Conservation (phyloP, 2,329 filamentous ascomycete species). For the Aspergillus aculeatinus region DNA sequence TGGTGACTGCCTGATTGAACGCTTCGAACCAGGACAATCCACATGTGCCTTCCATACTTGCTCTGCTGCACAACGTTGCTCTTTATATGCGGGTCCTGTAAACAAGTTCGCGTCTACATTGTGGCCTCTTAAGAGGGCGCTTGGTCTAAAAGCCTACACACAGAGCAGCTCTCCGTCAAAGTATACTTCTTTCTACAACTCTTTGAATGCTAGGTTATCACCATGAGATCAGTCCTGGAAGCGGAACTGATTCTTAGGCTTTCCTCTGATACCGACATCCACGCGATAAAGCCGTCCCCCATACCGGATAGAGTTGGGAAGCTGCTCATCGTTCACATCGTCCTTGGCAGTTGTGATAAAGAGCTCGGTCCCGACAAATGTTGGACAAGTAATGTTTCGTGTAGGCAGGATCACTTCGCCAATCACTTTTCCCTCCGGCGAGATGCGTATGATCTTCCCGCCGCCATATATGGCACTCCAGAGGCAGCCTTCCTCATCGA, state of each 20-base stretch:
- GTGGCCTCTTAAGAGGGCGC: not conserved
- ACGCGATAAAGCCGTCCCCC: constrained; percentile 74
- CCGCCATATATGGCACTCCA: constrained; percentile 88
- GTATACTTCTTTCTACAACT: not conserved
- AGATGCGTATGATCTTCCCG: constrained; percentile 71
- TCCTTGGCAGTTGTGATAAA: constrained; percentile 79
- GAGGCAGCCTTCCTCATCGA: constrained; percentile 80
- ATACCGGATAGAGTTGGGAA: constrained; percentile 61
- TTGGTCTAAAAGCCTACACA: not conserved
- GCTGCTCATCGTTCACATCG: constrained; percentile 58
- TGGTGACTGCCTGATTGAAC: not conserved
- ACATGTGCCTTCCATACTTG: not conserved
- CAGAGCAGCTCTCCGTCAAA: not conserved
- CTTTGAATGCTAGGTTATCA: not conserved
- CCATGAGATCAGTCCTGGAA: constrained; percentile 30
- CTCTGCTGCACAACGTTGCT: not conserved
- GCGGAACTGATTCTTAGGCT: constrained; percentile 65
- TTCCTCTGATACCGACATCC: constrained; percentile 70
- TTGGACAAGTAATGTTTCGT: constrained; percentile 74
- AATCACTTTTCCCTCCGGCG: constrained; percentile 65
- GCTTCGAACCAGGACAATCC: not conserved
- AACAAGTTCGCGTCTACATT: not conserved
- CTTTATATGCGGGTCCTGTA: not conserved
- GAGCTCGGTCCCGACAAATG: constrained; percentile 71
- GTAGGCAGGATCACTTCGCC: constrained; percentile 77